phyloP scores from a whole-genome alignment of 495 filamentous ascomycete species.

The Neurospora sp. region DNA sequence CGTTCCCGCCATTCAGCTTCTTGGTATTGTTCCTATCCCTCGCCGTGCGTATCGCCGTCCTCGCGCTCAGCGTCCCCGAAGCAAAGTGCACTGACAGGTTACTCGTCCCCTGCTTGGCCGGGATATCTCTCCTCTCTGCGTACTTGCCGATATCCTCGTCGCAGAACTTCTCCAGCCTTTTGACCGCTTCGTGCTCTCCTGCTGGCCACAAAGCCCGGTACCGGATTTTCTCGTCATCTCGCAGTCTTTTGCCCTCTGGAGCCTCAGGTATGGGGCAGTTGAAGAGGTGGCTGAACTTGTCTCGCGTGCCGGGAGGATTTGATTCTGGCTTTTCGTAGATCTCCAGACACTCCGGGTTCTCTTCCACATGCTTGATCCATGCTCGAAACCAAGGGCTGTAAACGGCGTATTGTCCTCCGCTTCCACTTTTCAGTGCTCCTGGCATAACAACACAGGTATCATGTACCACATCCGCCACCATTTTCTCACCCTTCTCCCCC shows the following conservation, averaged over 20 bases:
- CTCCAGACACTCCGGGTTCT: conserved; percentile 54
- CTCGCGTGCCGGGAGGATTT: conserved; percentile 31
- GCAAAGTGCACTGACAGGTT: conserved; percentile 73
- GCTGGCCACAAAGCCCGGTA: conserved; percentile 60
- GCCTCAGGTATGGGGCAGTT: conserved; percentile 49
- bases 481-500: conserved; percentile 26
- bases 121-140: conserved; percentile 48
- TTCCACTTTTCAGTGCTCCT: conserved; percentile 49
- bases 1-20: conserved; percentile 56
- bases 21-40: conserved; percentile 56
- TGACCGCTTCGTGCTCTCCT: conserved; percentile 66
- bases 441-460: conserved; percentile 79
- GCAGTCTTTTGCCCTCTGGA: conserved; percentile 55
- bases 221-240: conserved; percentile 40
- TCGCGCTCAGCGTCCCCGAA: conserved; percentile 63
- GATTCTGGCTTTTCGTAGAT: conserved; percentile 45
- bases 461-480: conserved; percentile 56
- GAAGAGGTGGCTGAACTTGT: conserved; percentile 51
- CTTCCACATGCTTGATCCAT: conserved; percentile 64
- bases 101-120: conserved; percentile 52
- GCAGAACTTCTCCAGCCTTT: conserved; percentile 60
- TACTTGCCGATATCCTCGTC: conserved; percentile 54
- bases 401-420: conserved; percentile 71
- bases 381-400: conserved; percentile 74
- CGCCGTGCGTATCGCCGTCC: conserved; percentile 62